Conservation (phyloP, 768 basidiomycete species). For the Leccinum longicurvipes region DNA sequence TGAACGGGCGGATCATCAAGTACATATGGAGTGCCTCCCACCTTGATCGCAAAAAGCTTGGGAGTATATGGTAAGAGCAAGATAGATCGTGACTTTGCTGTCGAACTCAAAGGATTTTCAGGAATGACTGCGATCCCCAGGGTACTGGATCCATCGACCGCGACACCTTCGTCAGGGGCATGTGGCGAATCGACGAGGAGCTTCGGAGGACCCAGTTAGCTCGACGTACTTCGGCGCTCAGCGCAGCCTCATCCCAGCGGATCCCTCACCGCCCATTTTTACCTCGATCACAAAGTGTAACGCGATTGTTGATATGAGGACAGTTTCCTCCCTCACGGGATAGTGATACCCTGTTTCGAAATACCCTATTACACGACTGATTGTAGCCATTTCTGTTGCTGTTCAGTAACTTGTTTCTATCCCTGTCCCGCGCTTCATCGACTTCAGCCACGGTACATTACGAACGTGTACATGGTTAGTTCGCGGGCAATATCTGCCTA, state of each 20-base stretch:
- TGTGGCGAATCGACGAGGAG: slow-evolving; percentile 88
- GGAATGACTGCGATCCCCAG: slow-evolving; percentile 67
- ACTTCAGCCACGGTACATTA: not conserved
- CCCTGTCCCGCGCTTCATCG: not conserved
- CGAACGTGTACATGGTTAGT: slow-evolving; percentile 1
- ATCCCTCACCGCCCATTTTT: slow-evolving; percentile 32
- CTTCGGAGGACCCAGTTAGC: slow-evolving; percentile 55
- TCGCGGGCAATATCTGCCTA: not conserved
- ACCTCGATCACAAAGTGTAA: slow-evolving; percentile 12
- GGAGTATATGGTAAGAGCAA: slow-evolving; percentile 63
- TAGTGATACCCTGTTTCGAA: slow-evolving; percentile 14
- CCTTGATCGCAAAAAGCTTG: slow-evolving; percentile 49
- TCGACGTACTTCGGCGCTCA: slow-evolving; percentile 31
- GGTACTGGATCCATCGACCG: slow-evolving; percentile 56
- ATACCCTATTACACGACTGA: slow-evolving; percentile 16
- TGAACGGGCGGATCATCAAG: slow-evolving; percentile 56
- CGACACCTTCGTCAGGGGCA: slow-evolving; percentile 68
- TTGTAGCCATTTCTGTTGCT: not conserved
- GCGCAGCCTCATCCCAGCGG: slow-evolving; percentile 32
- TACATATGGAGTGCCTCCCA: slow-evolving; percentile 62
- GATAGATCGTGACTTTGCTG: not conserved
- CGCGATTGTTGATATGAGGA: slow-evolving; percentile 12
- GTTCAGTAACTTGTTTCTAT: slow-evolving; percentile 14
- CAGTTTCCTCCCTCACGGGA: not conserved
- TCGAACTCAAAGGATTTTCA: slow-evolving; percentile 25